A percentile compares a stretch with the other conserved stretches of the same genome.
Evolutionary conservation across 495 filamentous ascomycete species (phyloP).

Genomic region (Haplographium delicatum): DNA sequence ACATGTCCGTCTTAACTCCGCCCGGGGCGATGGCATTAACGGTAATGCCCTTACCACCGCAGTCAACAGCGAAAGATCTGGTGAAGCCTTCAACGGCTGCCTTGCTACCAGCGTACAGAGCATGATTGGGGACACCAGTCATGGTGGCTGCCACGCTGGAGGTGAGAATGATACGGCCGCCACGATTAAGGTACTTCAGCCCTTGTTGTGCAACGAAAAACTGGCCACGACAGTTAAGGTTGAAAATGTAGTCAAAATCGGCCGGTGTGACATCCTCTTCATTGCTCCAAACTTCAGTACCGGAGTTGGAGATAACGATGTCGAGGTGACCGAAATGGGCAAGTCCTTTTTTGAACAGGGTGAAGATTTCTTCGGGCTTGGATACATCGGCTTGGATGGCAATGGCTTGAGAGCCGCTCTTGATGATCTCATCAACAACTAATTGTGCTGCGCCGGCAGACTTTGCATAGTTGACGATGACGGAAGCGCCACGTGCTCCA

Average conservation of each 20-base stretch:
- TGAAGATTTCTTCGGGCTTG: constrained; percentile 55
- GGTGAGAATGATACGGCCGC: constrained; percentile 65
- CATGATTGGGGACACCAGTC: constrained; percentile 62
- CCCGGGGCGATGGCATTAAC: constrained; percentile 72
- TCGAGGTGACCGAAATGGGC: constrained; percentile 63
- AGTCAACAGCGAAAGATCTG: constrained; percentile 66
- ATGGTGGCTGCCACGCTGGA: constrained; percentile 47
- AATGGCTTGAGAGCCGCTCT: constrained; percentile 50
- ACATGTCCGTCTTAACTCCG: constrained; percentile 79
- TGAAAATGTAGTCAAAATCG: constrained; percentile 72
- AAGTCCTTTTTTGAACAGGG: constrained; percentile 60
- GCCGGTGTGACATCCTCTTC: constrained; percentile 67
- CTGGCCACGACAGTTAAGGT: constrained; percentile 70
- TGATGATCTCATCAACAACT: constrained; percentile 56
- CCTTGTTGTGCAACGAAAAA: constrained; percentile 81
- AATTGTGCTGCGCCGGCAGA: constrained; percentile 56
- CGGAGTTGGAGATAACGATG: constrained; percentile 69
- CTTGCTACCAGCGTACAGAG: constrained; percentile 72
- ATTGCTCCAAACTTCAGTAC: constrained; percentile 58
- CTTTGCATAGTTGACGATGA: constrained; percentile 75
- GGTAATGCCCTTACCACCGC: constrained; percentile 65
- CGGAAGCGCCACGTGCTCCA: constrained; percentile 62
- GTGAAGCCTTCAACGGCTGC: constrained; percentile 75
- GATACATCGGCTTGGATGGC: constrained; percentile 75
- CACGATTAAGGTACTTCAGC: constrained; percentile 59